Conservation (phyloP, 768 basidiomycete genomes). For the Pholiota microspora region DNA sequence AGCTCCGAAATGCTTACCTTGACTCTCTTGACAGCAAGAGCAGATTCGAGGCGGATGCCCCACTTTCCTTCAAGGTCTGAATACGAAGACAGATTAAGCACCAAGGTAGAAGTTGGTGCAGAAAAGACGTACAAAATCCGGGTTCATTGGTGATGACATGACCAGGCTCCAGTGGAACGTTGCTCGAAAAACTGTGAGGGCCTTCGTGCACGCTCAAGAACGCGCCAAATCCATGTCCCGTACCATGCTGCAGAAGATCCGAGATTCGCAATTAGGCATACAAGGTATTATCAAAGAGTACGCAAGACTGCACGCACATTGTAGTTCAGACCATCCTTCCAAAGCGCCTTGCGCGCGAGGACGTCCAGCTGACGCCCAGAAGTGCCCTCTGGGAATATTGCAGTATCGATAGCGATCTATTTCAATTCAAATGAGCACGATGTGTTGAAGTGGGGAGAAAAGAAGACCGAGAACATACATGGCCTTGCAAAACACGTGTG, state of each 20-base stretch:
- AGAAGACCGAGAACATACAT: slow-evolving; percentile 55
- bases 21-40: slow-evolving; percentile 67
- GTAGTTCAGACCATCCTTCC: slow-evolving; percentile 85
- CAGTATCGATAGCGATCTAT: slow-evolving; percentile 87
- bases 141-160: slow-evolving; percentile 95
- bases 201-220: slow-evolving; percentile 88
- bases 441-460: slow-evolving; percentile 13
- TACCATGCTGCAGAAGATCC: slow-evolving; percentile 68
- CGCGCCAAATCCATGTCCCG: slow-evolving; percentile 87
- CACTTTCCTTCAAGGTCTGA: slow-evolving; percentile 74
- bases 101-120: slow-evolving; percentile 11
- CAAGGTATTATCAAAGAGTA: background rate
- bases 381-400: slow-evolving; percentile 89
- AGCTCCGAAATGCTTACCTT: slow-evolving; percentile 36
- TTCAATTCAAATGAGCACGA: slow-evolving; percentile 18
- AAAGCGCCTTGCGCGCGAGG: slow-evolving; percentile 83
- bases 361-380: slow-evolving; percentile 83
- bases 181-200: slow-evolving; percentile 72
- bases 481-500: slow-evolving; percentile 94
- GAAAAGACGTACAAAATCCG: slow-evolving; percentile 68
- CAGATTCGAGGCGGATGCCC: slow-evolving; percentile 93
- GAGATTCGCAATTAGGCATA: slow-evolving; percentile 1
- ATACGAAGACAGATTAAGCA: slow-evolving; percentile 13
- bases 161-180: slow-evolving; percentile 73
- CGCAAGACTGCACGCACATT: slow-evolving; percentile 42